Conservation (phyloP, 768 basidiomycete genomes). For the Rhizopogon vinicolor region DNA sequence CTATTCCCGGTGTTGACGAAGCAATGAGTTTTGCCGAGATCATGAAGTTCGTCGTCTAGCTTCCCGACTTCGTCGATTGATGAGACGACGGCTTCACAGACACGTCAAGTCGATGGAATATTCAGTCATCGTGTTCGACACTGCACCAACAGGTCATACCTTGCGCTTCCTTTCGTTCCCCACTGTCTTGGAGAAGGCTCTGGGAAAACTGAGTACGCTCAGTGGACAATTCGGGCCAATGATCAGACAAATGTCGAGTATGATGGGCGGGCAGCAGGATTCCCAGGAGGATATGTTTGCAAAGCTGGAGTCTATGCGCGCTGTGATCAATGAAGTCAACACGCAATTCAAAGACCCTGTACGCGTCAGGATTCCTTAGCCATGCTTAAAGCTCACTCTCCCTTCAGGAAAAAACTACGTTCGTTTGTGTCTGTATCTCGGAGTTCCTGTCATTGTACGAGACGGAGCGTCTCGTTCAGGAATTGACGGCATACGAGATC, state of each 20-base stretch:
- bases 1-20: conserved; percentile 98
- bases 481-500: conserved; percentile 90
- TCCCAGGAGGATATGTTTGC: conserved; percentile 99
- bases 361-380: conserved; percentile 23
- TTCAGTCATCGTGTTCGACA: conserved; percentile 99
- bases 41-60: conserved; percentile 76
- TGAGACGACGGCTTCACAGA: conserved; percentile 35
- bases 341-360: conserved; percentile 99
- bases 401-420: conserved; percentile 91
- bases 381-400: not conserved
- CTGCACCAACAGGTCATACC: conserved; percentile 97
- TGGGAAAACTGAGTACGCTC: conserved; percentile 91
- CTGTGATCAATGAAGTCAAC: conserved; percentile 97
- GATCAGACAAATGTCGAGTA: conserved; percentile 92
- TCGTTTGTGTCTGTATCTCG: conserved; percentile 97
- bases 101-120: conserved; percentile 99
- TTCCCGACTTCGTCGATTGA: not conserved
- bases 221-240: conserved; percentile 96
- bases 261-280: conserved; percentile 91
- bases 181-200: conserved; percentile 92
- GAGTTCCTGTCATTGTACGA: conserved; percentile 98
- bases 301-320: conserved; percentile 95
- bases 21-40: conserved; percentile 99
- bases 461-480: conserved; percentile 96
- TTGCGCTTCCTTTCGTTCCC: conserved; percentile 99